These are phyloP conservation scores for Teunomyces funiuensis DNA, from an alignment of 805 yeast genomes.

Conservation along the genomic window DNA sequence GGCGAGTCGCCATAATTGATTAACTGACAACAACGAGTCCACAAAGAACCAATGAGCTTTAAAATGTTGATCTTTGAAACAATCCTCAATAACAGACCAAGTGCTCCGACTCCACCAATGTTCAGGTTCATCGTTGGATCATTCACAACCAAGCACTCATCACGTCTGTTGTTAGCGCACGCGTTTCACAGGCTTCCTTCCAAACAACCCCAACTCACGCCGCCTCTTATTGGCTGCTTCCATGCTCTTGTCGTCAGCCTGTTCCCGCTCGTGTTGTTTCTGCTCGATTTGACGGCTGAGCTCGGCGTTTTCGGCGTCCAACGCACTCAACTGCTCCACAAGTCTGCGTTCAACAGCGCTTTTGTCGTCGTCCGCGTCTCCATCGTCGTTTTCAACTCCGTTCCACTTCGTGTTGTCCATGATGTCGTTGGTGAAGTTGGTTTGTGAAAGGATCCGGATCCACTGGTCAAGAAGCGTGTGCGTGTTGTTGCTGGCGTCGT, in stretches of 20 bases:
- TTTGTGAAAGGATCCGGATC: conserved; percentile 62
- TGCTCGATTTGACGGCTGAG: conserved; percentile 20
- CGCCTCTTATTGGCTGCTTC: conserved; percentile 18
- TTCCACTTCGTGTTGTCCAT: conserved; percentile 45
- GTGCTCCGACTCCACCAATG: too few relatives aligned
- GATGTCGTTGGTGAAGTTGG: conserved; percentile 51
- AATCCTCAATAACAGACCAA: too few relatives aligned
- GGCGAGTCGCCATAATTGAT: too few relatives aligned
- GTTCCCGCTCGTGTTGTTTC: conserved; percentile 15
- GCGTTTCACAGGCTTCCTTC: background rate
- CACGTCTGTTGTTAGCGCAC: too few relatives aligned
- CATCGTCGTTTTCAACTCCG: conserved; percentile 25
- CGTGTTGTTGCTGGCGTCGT: conserved; percentile 47
- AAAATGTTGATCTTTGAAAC: too few relatives aligned
- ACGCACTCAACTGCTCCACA: conserved; percentile 20
- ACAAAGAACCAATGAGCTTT: too few relatives aligned
- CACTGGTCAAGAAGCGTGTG: conserved; percentile 55
- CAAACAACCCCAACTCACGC: conserved; percentile 24
- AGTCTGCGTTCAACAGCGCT: conserved; percentile 22
- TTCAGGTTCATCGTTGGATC: too few relatives aligned
- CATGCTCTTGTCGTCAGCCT: conserved; percentile 8
- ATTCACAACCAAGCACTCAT: too few relatives aligned
- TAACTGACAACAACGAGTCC: too few relatives aligned
- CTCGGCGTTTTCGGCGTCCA: conserved; percentile 28
- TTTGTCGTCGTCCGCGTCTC: conserved; percentile 20